Conservation (phyloP, 306 rosid species). For the Trichosanthes cucumerina region DNA sequence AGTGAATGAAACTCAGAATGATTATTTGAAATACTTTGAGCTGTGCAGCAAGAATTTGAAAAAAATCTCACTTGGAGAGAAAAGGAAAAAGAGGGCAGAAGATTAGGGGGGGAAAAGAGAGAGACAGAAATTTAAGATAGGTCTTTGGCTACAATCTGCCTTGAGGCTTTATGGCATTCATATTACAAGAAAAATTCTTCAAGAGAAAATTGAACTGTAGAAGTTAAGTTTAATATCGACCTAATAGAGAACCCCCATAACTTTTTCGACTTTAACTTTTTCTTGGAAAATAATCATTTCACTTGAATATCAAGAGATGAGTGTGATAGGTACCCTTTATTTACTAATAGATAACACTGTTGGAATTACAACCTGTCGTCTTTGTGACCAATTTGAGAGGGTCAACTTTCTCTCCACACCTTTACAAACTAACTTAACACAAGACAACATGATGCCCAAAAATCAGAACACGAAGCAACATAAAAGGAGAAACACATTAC, state of each 20-base stretch:
- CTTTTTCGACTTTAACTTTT: too few species aligned
- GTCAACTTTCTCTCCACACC: not conserved
- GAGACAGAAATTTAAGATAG: not conserved
- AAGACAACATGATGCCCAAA: not conserved
- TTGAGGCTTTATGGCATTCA: not conserved
- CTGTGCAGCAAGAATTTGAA: not conserved
- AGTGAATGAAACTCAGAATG: not conserved
- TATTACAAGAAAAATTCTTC: not conserved
- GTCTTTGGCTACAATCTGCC: not conserved
- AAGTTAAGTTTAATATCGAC: not conserved
- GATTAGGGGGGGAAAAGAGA: too few species aligned
- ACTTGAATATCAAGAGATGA: not conserved
- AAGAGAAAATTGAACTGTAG: not conserved
- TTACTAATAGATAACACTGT: too few species aligned
- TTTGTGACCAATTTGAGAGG: too few species aligned
- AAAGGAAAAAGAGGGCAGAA: not conserved
- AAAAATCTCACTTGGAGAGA: not conserved
- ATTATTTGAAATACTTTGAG: not conserved
- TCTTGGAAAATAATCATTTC: not conserved
- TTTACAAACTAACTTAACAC: not conserved
- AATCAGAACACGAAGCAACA: not conserved
- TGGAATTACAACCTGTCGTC: not conserved
- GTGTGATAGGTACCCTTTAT: not conserved
- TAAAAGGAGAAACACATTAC: not conserved
- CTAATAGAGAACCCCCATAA: not conserved